Evolutionary conservation across 139 green algal species (phyloP).

Genomic region (Chlamydomonas urium): DNA sequence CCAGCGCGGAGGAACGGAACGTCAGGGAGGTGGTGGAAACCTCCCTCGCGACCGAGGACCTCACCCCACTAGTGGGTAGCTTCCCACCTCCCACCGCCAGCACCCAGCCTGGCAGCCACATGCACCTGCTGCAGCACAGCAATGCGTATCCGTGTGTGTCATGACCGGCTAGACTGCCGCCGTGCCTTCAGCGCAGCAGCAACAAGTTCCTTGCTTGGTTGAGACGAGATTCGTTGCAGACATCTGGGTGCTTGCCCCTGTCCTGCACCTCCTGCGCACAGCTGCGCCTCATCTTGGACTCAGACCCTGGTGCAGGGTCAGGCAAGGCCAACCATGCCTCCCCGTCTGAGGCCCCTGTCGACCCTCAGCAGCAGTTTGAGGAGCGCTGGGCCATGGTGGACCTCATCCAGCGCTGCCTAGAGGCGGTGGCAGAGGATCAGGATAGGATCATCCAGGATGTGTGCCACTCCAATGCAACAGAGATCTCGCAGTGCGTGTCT

Average conservation of each 20-base stretch:
- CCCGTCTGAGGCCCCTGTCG: not conserved
- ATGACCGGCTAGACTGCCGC: too few species aligned
- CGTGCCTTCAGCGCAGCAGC: constrained; percentile 6
- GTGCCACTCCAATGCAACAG: constrained; percentile 47
- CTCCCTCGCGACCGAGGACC: constrained; percentile 40
- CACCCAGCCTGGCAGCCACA: not conserved
- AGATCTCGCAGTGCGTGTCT: constrained; percentile 52
- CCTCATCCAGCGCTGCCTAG: constrained; percentile 27
- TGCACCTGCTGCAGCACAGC: too few species aligned
- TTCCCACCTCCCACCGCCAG: not conserved
- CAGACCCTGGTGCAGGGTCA: not conserved
- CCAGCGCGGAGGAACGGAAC: constrained; percentile 28
- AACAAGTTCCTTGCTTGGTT: not conserved
- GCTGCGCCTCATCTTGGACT: not conserved
- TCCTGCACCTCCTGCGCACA: not conserved
- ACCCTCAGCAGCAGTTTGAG: not conserved
- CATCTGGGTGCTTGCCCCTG: not conserved
- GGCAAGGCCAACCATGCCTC: not conserved
- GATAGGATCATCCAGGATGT: constrained; percentile 40
- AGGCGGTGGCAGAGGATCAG: constrained; percentile 45
- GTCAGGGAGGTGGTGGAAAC: constrained; percentile 42
- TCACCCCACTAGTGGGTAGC: constrained; percentile 30
- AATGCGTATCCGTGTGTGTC: too few species aligned
- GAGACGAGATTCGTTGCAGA: not conserved
- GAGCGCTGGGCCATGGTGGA: constrained; percentile 26